phyloP scores from a whole-genome alignment of 208 protist species.

The Zelonia costaricensis region DNA sequence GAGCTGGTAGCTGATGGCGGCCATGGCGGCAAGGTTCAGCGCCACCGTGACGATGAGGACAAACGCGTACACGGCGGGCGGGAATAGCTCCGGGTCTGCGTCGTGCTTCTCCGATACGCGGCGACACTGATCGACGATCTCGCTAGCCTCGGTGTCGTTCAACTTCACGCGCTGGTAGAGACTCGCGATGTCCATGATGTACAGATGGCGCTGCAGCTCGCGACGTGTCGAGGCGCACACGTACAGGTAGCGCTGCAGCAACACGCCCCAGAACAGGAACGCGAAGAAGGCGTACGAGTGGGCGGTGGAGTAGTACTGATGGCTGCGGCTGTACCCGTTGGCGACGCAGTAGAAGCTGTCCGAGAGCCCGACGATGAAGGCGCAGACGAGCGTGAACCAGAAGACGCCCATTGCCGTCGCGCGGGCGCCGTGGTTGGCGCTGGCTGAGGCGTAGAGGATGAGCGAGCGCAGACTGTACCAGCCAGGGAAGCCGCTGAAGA shows the following conservation, averaged over 20 bases:
- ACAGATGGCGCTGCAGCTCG: slow-evolving; percentile 54
- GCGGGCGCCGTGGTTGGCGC: slow-evolving; percentile 68
- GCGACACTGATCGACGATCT: slow-evolving; percentile 56
- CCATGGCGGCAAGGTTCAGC: slow-evolving; percentile 37
- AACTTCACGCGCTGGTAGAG: slow-evolving; percentile 62
- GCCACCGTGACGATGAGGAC: slow-evolving; percentile 29
- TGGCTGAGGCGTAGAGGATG: slow-evolving; percentile 67
- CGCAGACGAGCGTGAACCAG: slow-evolving; percentile 43
- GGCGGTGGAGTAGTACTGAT: slow-evolving; percentile 44
- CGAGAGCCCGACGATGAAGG: slow-evolving; percentile 36
- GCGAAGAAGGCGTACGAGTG: slow-evolving; percentile 68
- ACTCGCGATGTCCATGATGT: slow-evolving; percentile 67
- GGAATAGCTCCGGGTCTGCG: slow-evolving; percentile 52
- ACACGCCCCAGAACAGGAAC: slow-evolving; percentile 47
- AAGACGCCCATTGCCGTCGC: slow-evolving; percentile 58
- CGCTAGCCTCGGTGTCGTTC: slow-evolving; percentile 30
- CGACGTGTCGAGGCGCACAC: slow-evolving; percentile 32
- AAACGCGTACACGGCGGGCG: slow-evolving; percentile 21
- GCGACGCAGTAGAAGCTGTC: slow-evolving; percentile 48
- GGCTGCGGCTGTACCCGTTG: slow-evolving; percentile 14
- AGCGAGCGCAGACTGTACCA: slow-evolving; percentile 81
- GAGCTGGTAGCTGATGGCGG: slow-evolving; percentile 41
- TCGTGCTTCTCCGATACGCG: slow-evolving; percentile 40
- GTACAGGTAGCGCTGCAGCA: slow-evolving; percentile 67
- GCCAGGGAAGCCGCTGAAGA: slow-evolving; percentile 70